Conservation (phyloP, 1,139 yeast species). For the Hansenula sp. region DNA sequence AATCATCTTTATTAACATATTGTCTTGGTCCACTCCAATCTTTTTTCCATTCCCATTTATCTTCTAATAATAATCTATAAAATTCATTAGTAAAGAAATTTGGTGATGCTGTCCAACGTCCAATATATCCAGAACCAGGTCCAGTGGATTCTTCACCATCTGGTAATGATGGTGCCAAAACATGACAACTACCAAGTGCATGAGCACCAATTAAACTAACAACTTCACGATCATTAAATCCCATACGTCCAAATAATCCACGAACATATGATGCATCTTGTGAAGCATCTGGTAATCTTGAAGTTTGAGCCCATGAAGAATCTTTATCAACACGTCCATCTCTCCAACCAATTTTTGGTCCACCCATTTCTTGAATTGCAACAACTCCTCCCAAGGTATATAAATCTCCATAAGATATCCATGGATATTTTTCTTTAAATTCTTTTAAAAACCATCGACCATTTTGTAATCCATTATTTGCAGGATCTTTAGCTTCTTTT, state of each 20-base stretch:
- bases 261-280: slow-evolving; percentile 68
- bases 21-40: slow-evolving; percentile 77
- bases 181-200: slow-evolving; percentile 76
- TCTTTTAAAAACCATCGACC: slow-evolving; percentile 65
- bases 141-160: slow-evolving; percentile 25
- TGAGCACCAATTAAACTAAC: slow-evolving; percentile 90
- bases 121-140: slow-evolving; percentile 65
- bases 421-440: slow-evolving; percentile 58
- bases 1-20: slow-evolving; percentile 64
- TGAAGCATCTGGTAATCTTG: slow-evolving; percentile 78
- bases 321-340: slow-evolving; percentile 65
- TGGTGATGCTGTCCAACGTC: slow-evolving; percentile 94
- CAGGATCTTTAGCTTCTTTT: slow-evolving; percentile 65
- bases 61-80: slow-evolving; percentile 65
- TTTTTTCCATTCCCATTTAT: slow-evolving; percentile 70
- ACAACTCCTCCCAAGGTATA: slow-evolving; percentile 85
- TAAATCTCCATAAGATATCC: slow-evolving; percentile 83
- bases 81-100: slow-evolving; percentile 82
- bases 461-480: slow-evolving; percentile 66
- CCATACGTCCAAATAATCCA: slow-evolving; percentile 63
- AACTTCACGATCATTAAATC: slow-evolving; percentile 77
- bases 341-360: slow-evolving; percentile 86
- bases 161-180: slow-evolving; percentile 28
- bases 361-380: slow-evolving; percentile 82
- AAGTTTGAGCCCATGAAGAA: slow-evolving; percentile 53